A percentile compares a stretch with the other conserved stretches of the same genome.
Conservation (phyloP, 1,284 basidiomycete species). For the Mycena sp. region DNA sequence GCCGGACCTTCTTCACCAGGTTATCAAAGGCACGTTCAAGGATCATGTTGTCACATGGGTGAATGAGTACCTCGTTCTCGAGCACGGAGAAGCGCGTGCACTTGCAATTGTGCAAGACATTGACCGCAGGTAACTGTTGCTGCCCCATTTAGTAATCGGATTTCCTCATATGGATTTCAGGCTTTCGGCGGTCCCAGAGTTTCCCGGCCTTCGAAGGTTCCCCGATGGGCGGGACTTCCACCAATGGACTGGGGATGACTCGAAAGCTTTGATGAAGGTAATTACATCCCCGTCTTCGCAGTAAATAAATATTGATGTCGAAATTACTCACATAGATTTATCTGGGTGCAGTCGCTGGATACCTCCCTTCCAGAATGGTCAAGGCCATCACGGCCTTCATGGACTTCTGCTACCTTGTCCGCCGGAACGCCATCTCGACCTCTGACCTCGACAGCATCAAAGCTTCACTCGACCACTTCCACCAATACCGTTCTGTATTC, state of each 20-base stretch:
- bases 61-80: neutral
- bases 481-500: slow-evolving; percentile 42
- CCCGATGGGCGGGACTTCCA: neutral
- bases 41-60: neutral
- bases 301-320: neutral
- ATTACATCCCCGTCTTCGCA: neutral
- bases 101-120: neutral
- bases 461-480: slow-evolving; percentile 40
- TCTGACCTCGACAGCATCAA: slow-evolving; percentile 38
- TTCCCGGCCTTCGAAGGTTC: neutral
- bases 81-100: neutral
- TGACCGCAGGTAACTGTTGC: neutral
- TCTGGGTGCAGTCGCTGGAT: neutral
- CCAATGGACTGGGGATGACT: slow-evolving; percentile 1
- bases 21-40: neutral
- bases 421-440: slow-evolving; percentile 26
- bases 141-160: neutral
- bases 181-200: neutral
- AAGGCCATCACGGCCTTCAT: neutral
- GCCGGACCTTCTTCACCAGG: neutral
- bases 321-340: neutral
- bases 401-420: slow-evolving; percentile 1
- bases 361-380: neutral
- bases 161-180: neutral
- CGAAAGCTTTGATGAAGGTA: slow-evolving; percentile 1